Evolutionary conservation across 1,139 yeast genomes (phyloP), one percentile per base, ranked within the genome.

Genomic region (Candida labiduridarum): DNA sequence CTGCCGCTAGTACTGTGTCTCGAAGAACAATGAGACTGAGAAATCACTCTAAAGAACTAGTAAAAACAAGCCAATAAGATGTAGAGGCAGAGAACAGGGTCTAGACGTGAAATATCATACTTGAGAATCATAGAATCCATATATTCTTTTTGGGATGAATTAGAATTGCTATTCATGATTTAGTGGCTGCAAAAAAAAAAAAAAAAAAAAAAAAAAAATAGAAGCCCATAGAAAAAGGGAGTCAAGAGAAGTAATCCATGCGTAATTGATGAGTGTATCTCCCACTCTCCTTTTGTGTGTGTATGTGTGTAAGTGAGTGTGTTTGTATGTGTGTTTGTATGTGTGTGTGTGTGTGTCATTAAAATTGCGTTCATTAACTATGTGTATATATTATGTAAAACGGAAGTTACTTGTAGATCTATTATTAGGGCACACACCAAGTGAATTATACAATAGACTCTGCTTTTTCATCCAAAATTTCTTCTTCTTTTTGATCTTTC

Each of bases 401-500:
- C 3, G 10, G 29, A 25, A 25, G 5, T 14, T 34, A n/a, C 38
- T 39, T 39, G 30, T 22, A 39, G 29, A 25, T 39, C 41, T 39
- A 39, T 39, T 39, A 22, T 19, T 14, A 39, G 15, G 8, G 38
- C 4, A 34, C 19, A 39, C 22, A 39, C 31, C 40, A 9, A 39
- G 41, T 22, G 14, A 18, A 16, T 25, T 30, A 41, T 29, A 41
- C 44, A 30, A 15, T 19, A 12, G 41, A 38, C 22, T 19, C 48
- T 11, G 7, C 16, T 12, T 45, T 40, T n/a, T 30, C 46, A 12
- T 30, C 49, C 22, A 16, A 27, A 12, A 2, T 9, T 15, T 38
- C 41, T 36, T 38, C 41, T 36, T 46, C 33, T 33, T 45, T 41
- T 12, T 29, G 18, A 3, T 45, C 39, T 15, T 35, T 31, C 16